Evolutionary conservation across 2,329 filamentous ascomycete species (phyloP).

Genomic region (Nakataea oryzae): DNA sequence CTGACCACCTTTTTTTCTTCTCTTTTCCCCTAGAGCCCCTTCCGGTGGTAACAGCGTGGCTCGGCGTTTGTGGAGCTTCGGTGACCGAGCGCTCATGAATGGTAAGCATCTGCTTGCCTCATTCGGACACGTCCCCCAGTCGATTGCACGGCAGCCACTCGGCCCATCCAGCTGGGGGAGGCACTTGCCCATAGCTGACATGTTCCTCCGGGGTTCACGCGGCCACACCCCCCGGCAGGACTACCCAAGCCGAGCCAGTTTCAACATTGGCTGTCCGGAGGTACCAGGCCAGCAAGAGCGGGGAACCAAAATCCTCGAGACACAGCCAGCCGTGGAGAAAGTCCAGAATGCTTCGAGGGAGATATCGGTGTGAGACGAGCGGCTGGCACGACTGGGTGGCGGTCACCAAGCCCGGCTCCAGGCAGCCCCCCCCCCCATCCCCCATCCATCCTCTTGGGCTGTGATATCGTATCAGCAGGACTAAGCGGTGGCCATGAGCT

Average conservation of each 20-base stretch:
- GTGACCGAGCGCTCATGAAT: constrained; percentile 31
- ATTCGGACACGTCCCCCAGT: constrained; percentile 15
- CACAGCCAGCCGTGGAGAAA: not conserved
- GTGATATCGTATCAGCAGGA: not conserved
- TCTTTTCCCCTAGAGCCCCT: not conserved
- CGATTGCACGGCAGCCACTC: constrained; percentile 5
- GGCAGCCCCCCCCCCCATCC: too few species aligned
- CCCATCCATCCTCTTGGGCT: not conserved
- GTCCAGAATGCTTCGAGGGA: not conserved
- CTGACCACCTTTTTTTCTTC: not conserved
- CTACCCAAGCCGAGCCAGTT: not conserved
- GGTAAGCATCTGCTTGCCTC: constrained; percentile 24
- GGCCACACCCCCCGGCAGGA: not conserved
- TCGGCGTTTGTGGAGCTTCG: constrained; percentile 27
- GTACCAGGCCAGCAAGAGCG: not conserved
- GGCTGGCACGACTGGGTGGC: not conserved
- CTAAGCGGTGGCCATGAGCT: not conserved
- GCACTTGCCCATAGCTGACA: not conserved
- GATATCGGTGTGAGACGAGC: not conserved
- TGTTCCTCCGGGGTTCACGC: not conserved
- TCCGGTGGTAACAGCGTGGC: constrained; percentile 18
- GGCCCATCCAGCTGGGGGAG: not conserved
- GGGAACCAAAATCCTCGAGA: not conserved
- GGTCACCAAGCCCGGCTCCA: not conserved
- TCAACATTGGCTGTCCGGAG: not conserved